These are phyloP conservation scores for Populus hybrid DNA, from an alignment of 441 rosid genomes.

Conservation along the genomic window DNA sequence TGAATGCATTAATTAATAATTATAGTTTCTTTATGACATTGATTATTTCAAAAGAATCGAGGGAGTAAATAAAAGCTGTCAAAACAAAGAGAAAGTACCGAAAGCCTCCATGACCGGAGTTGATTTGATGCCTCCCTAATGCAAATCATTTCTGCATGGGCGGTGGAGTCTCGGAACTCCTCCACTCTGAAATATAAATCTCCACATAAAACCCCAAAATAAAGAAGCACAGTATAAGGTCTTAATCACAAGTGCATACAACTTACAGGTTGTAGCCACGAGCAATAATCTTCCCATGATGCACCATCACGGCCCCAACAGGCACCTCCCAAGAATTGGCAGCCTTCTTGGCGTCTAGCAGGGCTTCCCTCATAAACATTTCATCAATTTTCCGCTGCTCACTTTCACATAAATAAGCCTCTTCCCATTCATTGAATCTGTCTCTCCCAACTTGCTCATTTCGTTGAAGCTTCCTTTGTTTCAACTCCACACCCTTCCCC, in stretches of 20 bases:
- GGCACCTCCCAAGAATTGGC: conserved; percentile 99
- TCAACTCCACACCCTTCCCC: conserved; percentile 41
- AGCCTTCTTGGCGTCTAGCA: conserved; percentile 91
- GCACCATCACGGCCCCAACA: conserved; percentile 94
- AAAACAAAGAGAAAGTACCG: conserved; percentile 43
- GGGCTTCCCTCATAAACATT: conserved; percentile 93
- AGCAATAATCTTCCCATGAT: conserved; percentile 82
- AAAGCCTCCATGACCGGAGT: conserved; percentile 82
- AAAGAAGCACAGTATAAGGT: conserved; percentile 16
- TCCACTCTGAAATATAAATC: conserved; percentile 70
- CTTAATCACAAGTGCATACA: conserved; percentile 15
- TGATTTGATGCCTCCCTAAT: conserved; percentile 83
- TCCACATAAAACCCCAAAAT: conserved; percentile 14
- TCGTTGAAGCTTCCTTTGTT: conserved; percentile 68
- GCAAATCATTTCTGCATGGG: conserved; percentile 98
- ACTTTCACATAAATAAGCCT: conserved; percentile 66
- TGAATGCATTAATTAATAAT: background rate
- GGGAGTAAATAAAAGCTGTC: background rate
- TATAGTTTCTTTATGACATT: background rate
- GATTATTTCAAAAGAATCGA: background rate
- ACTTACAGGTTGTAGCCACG: conserved; percentile 95
- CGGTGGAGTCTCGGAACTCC: conserved; percentile 91
- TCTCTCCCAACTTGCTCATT: conserved; percentile 67
- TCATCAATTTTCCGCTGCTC: conserved; percentile 78
- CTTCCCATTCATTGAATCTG: conserved; percentile 98